A percentile compares a stretch with the other conserved stretches of the same genome.
These are phyloP conservation scores for Pichiaceae sp. DNA, from an alignment of 1,139 yeast genomes.

Conservation along the genomic window DNA sequence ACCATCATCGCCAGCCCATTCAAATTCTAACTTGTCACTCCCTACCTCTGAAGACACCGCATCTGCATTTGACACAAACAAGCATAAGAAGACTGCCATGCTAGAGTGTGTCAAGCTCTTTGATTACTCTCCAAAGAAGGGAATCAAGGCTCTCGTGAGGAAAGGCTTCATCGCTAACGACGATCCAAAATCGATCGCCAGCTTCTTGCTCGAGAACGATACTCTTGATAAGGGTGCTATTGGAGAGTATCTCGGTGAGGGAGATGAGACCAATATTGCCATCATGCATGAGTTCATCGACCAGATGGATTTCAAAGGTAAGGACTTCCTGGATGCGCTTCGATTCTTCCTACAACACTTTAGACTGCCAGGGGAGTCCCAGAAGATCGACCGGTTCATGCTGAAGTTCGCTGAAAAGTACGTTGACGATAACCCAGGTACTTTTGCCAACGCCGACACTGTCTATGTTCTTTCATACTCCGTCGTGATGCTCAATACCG, in stretches of 20 bases:
- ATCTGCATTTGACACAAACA: slow-evolving; percentile 75
- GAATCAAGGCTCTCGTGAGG: slow-evolving; percentile 53
- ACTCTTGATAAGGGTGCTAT: slow-evolving; percentile 67
- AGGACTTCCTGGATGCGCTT: slow-evolving; percentile 77
- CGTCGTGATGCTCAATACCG: slow-evolving; percentile 88
- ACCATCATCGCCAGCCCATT: slow-evolving; percentile 13
- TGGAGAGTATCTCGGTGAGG: slow-evolving; percentile 93
- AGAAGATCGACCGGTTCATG: slow-evolving; percentile 94
- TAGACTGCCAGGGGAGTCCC: slow-evolving; percentile 96
- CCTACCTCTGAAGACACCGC: slow-evolving; percentile 17
- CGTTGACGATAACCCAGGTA: slow-evolving; percentile 75
- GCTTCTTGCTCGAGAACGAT: slow-evolving; percentile 65
- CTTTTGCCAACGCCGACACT: slow-evolving; percentile 87
- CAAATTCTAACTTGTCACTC: slow-evolving; percentile 13
- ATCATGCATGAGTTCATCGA: slow-evolving; percentile 95
- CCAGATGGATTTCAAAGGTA: slow-evolving; percentile 63
- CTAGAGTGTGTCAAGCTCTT: slow-evolving; percentile 73
- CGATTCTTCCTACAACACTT: slow-evolving; percentile 79
- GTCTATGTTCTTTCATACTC: slow-evolving; percentile 92
- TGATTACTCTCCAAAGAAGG: slow-evolving; percentile 79
- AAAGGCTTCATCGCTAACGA: slow-evolving; percentile 56
- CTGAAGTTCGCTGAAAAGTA: slow-evolving; percentile 92
- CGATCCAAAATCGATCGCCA: slow-evolving; percentile 63
- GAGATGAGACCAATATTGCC: slow-evolving; percentile 65
- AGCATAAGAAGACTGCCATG: slow-evolving; percentile 74